Base-by-base conservation (phyloP, 768 basidiomycete species). In the Aureoboletus auriporus region DNA sequence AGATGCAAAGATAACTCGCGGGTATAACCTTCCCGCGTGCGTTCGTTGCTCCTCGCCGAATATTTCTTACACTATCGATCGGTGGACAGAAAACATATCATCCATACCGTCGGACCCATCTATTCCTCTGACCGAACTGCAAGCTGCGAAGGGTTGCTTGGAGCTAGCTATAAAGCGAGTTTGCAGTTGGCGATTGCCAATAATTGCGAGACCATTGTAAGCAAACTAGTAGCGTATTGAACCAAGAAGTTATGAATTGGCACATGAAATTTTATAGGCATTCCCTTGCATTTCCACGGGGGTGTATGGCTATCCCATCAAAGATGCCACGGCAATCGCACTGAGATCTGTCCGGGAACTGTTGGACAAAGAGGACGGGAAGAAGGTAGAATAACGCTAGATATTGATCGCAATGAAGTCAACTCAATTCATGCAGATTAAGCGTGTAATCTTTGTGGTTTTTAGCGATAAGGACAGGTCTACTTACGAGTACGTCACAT, bases 221-320 rank as follows among this genome's bases (percentile, higher is more conserved):
- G 66, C 28, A 30, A 43, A 36, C 9, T 10, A n/a, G n/a, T n/a
- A n/a, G n/a, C 12, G 5, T 30, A 3, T 28, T 2, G 12, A 28
- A 28, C 26, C 35, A 23, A 4, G 29, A 33, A 41, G 7, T 26
- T 2, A 10, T 43, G 30, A 40, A 23, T 2, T 29, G 27, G 33
- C 9, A 6, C 20, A 44, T 27, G 31, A 17, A 42, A 23, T 30
- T n/a, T n/a, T n/a, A 26, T 42, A 91, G 90, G 88, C 88, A 4
- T 90, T 92, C 55, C 84, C 85, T 6, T 83, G 80, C 6, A 80
- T 93, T 43, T 91, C 89, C 4, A 90, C 89, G 0, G 90, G 79
- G 0, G 71, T 89, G 13, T 93, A 89, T 52, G 77, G 83, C 3
- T 92, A 91, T 65, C 90, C 89, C 1, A 80, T 89, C 39, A 66